Conservation (phyloP, 2,329 filamentous ascomycete genomes). For the Colletotrichum godetiae region DNA sequence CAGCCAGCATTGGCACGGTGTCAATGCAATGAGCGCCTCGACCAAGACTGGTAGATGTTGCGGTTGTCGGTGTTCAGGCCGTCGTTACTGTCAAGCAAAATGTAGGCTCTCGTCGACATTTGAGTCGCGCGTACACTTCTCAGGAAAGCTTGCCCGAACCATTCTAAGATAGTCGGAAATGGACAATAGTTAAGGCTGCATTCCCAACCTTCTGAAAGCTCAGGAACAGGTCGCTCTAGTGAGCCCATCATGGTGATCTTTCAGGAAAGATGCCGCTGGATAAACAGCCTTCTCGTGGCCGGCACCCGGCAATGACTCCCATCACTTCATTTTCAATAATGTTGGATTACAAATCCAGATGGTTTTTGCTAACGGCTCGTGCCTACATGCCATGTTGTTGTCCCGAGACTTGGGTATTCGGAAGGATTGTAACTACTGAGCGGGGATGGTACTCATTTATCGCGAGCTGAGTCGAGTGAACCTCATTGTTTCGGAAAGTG, state of each 20-base stretch:
- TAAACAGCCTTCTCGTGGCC: neutral
- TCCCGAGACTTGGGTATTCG: neutral
- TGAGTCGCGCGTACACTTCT: neutral
- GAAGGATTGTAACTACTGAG: neutral
- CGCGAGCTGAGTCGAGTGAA: neutral
- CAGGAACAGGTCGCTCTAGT: neutral
- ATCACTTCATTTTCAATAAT: neutral
- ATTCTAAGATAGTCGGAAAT: neutral
- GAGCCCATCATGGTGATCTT: neutral
- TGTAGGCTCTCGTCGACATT: neutral
- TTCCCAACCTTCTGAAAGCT: neutral
- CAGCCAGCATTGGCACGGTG: neutral
- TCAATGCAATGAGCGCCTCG: neutral
- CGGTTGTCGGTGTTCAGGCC: neutral
- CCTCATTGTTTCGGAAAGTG: neutral
- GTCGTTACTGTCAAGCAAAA: neutral
- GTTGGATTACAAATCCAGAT: neutral
- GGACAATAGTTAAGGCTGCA: neutral
- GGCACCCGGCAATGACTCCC: neutral
- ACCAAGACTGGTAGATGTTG: neutral
- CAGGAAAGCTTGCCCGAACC: neutral
- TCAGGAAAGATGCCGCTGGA: no score
- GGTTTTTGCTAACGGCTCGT: neutral
- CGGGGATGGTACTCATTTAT: neutral
- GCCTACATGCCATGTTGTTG: neutral